Base-by-base conservation (phyloP, 139 green algal species). In the Eudorina sp. region DNA sequence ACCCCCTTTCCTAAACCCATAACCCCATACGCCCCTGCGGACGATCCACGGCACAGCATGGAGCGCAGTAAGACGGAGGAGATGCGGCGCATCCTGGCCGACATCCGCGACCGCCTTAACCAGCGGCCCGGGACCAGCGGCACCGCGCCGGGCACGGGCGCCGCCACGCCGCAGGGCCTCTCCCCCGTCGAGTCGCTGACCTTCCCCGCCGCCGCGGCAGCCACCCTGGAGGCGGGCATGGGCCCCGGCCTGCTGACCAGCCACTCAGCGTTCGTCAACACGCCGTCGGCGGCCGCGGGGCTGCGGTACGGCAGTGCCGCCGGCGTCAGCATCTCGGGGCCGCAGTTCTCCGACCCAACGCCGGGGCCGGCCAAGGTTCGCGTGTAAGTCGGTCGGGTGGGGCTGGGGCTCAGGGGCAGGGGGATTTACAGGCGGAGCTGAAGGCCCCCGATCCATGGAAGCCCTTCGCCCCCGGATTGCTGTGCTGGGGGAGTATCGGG, bases 61-160 rank as follows among this genome's bases (percentile, higher is more conserved):
- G 85, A 90, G 75, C 85, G 85, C 41, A 68, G 40, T 48, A 84
- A 84, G 73, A 90, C 73, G 6, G 85, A 85, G 43, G 85, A 90
- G 58, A 90, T 90, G 85, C 85, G 85, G 23, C 85, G 85, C 41
- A 78, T 92, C 38, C 55, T 92, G 19, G 34, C 85, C 2, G 85
- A 90, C 70, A 87, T 92, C 0, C 43, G 51, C 18, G 85, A 90
- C 18, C 74, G 81, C 4, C 72, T 91, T 53, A 89, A 84, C 69
- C 68, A 81, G 14, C 43, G 5, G 23, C 29, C n/a, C 3, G 4
- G 36, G 53, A 4, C 27, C 2, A 29, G 62, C 11, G 76, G 34
- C 31, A 46, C 29, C 8, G 48, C 46, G 14, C 4, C 9, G 1
- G 75, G 75, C 75, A 34, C 11, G 41, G 72, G 72, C 40, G 40